Base-by-base conservation (phyloP, 176 grass and related monocot genomes). In the Poa pratensis region DNA sequence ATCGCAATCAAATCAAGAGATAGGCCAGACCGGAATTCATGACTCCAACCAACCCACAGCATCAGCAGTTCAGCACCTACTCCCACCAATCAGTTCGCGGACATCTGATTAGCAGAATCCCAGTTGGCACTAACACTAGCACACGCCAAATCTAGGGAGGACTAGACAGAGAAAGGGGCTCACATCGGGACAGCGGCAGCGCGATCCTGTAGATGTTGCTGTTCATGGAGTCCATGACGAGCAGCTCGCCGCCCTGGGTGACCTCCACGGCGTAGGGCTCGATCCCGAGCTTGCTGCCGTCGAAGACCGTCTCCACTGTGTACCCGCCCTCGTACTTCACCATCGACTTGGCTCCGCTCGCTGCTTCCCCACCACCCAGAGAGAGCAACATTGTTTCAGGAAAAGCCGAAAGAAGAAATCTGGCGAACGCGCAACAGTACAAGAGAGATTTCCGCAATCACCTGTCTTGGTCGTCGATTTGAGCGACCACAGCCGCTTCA, bases 251-350 rank as follows among this genome's bases (percentile, higher is more conserved):
- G 19, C 87, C 88, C 87, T 91, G 88, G 60, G 94, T 94, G 87
- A 96, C 85, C 84, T 89, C 92, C 13, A 96, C 91, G 17, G 94
- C 28, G 84, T 96, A 89, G 7, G 94, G 94, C 82, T 99, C 97
- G 85, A 98, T 96, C 69, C 96, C 96, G 28, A 93, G 84, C 90
- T 98, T 98, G 78, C 89, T 98, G 78, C 96, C 94, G 71, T 99
- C 97, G 73, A 99, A 96, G 77, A 99, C 94, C 67, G 94, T 99
- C 91, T 99, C 94, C 48, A 99, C 93, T 9, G 88, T 99, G 86
- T 99, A 99, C 4, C 97, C 97, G 54, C 88, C 84, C 90, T 99
- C 97, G 75, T 96, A 99, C 82, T 95, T 99, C 82, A 99, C 94
- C 91, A 91, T 88, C 45, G 96, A 88, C 48, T 91, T 91, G 57